Evolutionary conservation across 768 basidiomycete genomes (phyloP), one percentile per base, ranked within the genome.

Genomic region (Boletus patriciae): DNA sequence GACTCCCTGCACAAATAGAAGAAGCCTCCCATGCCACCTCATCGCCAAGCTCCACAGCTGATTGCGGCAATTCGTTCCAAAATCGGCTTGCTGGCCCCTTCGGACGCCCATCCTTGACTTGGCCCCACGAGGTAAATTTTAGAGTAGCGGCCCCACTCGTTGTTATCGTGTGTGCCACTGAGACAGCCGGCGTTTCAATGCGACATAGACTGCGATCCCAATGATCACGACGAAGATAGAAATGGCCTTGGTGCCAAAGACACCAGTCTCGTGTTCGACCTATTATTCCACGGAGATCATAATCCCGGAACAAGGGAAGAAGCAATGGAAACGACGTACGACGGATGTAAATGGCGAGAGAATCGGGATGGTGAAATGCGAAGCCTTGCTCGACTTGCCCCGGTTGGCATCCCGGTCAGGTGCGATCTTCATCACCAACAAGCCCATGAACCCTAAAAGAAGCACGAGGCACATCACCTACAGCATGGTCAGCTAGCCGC

Each of bases 311-410:
- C 38, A 44, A 34, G 55, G 45, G 31, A 46, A 54, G 43, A 42
- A 40, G 33, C 38, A 15, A 21, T 3, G 15, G 19, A 51, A 44
- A 45, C 40, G 8, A 57, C 70, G 31, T 23, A 90, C 88, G 66
- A 90, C 89, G 11, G 87, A 89, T 3, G 87, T 81, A 62, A 90
- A 91, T 0, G 88, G 89, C 0, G 89, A 91, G 18, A 91, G 68
- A 4, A 91, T 84, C 5, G 89, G 88, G 23, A 91, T 86, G 0
- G 88, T 90, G 67, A 89, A 89, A 66, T 90, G 89, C 1, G 80
- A 75, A 1, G 85, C 56, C 47, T 50, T 60, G 60, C 25, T 37
- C 50, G 42, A 10, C 37, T 31, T 59, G 47, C 44, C 18, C 50
- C 25, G 25, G 4, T 51, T 63, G 50, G 55, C 43, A 19, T 56